Evolutionary conservation across 495 filamentous ascomycete genomes (phyloP).

Genomic region (Lophiotrema nucula): DNA sequence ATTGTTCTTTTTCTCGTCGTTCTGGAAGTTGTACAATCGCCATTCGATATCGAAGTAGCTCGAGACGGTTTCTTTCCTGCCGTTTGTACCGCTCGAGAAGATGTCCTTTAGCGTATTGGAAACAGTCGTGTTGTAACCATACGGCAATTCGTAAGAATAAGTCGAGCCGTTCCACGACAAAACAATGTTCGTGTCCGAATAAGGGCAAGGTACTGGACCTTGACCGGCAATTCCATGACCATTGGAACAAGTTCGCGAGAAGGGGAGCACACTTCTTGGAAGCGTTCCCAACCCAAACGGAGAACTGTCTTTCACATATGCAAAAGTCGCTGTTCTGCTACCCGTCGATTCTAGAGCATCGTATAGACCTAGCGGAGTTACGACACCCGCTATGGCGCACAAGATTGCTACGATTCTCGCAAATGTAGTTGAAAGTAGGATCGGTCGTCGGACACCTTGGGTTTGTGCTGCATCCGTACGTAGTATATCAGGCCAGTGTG

Average conservation of each 20-base stretch:
- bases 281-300: slow-evolving; percentile 4
- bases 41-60: slow-evolving; percentile 48
- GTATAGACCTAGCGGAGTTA: slow-evolving; percentile 42
- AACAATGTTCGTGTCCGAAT: slow-evolving; percentile 33
- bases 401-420: slow-evolving; percentile 14
- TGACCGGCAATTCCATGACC: background rate
- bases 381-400: slow-evolving; percentile 29
- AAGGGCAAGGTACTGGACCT: slow-evolving; percentile 16
- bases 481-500: no score
- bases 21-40: slow-evolving; percentile 29
- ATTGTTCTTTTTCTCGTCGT: background rate
- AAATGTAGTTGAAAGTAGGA: background rate
- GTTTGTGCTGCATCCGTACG: no score
- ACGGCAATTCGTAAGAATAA: background rate
- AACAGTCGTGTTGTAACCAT: slow-evolving; percentile 21
- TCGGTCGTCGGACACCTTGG: no score
- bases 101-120: slow-evolving; percentile 37
- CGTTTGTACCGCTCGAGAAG: slow-evolving; percentile 38
- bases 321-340: slow-evolving; percentile 16
- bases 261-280: background rate
- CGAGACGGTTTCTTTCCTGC: slow-evolving; percentile 37
- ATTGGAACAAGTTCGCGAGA: background rate
- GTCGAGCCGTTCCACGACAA: background rate
- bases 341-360: slow-evolving; percentile 18
- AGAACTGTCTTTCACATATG: slow-evolving; percentile 23